Conservation (phyloP, 495 filamentous ascomycete genomes). For the Neurospora sublineolata region DNA sequence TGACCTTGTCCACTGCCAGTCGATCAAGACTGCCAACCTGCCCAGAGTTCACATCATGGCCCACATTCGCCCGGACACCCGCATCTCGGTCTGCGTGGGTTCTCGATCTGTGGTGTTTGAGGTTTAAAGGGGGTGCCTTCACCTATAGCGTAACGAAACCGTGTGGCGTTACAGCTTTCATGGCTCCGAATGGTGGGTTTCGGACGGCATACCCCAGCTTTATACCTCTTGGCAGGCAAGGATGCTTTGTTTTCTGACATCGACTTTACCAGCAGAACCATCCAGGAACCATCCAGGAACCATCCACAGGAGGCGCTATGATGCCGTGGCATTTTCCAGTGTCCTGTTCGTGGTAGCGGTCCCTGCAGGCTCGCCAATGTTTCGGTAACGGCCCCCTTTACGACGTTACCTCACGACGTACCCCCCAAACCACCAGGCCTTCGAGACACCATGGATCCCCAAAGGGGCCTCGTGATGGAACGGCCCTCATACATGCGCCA, state of each 20-base stretch:
- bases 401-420: slow-evolving; percentile 2
- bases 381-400: slow-evolving; percentile 10
- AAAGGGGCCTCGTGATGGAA: slow-evolving; percentile 6
- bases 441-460: slow-evolving; percentile 7
- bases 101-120: slow-evolving; percentile 15
- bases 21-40: not conserved
- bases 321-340: not conserved
- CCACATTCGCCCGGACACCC: not conserved
- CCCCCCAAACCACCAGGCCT: slow-evolving; percentile 9
- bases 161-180: slow-evolving; percentile 8
- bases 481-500: slow-evolving; percentile 11
- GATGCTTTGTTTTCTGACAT: slow-evolving; percentile 19
- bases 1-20: not conserved
- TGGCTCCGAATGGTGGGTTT: slow-evolving; percentile 9
- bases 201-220: not conserved
- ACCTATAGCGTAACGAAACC: slow-evolving; percentile 17
- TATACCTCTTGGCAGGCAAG: slow-evolving; percentile 12
- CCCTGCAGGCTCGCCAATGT: slow-evolving; percentile 3
- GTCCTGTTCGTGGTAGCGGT: not conserved
- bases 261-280: slow-evolving; percentile 6
- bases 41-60: not conserved
- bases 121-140: slow-evolving; percentile 14
- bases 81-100: not conserved
- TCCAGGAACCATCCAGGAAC: not conserved
- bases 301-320: no score